Conservation (phyloP, 805 yeast genomes). For the Wickerhamiella alocasiicola region DNA sequence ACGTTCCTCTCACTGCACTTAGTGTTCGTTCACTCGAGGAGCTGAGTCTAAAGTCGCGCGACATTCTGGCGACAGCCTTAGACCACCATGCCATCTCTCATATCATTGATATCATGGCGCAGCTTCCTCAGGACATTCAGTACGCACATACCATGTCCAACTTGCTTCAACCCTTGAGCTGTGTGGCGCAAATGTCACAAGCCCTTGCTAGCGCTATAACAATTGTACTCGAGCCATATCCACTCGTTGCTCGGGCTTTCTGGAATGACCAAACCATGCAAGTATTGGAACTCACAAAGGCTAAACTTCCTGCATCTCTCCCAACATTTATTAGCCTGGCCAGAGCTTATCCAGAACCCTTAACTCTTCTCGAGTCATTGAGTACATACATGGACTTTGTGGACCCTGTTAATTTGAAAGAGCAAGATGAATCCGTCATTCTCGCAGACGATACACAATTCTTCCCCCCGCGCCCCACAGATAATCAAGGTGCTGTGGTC, state of each 20-base stretch:
- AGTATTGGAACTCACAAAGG: slow-evolving; percentile 35
- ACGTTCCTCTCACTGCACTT: background rate
- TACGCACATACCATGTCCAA: slow-evolving; percentile 20
- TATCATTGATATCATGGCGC: slow-evolving; percentile 12
- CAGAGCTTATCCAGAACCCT: slow-evolving; percentile 43
- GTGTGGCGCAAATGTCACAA: slow-evolving; percentile 38
- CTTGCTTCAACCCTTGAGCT: slow-evolving; percentile 32
- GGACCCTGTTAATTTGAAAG: slow-evolving; percentile 20
- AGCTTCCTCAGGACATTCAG: slow-evolving; percentile 10
- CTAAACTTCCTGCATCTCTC: slow-evolving; percentile 60
- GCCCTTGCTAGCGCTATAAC: slow-evolving; percentile 34
- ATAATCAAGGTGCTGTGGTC: slow-evolving; percentile 32
- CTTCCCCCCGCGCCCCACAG: slow-evolving; percentile 45
- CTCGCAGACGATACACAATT: slow-evolving; percentile 38
- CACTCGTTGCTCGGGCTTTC: slow-evolving; percentile 36
- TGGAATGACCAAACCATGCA: slow-evolving; percentile 28
- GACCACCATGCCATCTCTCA: slow-evolving; percentile 11
- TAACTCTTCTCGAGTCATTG: slow-evolving; percentile 45
- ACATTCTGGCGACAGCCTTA: slow-evolving; percentile 9
- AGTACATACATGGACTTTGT: slow-evolving; percentile 41
- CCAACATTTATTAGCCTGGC: slow-evolving; percentile 49
- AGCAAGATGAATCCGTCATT: slow-evolving; percentile 31
- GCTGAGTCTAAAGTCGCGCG: slow-evolving; percentile 7
- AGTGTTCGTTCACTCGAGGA: slow-evolving; percentile 1
- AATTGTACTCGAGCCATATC: slow-evolving; percentile 33